phyloP scores from a whole-genome alignment of 2,329 filamentous ascomycete genomes.

The Pseudophaeomoniella oleicola region DNA sequence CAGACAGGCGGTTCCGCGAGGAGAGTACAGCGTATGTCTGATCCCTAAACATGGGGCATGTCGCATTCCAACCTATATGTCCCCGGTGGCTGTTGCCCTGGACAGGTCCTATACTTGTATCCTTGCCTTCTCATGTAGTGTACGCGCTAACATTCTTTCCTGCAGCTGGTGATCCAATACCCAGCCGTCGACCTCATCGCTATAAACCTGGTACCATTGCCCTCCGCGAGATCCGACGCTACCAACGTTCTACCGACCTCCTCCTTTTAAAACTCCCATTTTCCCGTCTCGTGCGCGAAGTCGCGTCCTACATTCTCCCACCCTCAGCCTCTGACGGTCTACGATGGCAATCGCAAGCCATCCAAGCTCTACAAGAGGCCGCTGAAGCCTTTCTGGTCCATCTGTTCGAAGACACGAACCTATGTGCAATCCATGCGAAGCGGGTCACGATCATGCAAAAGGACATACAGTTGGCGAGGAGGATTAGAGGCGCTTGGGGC shows the following conservation, averaged over 20 bases:
- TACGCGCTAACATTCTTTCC: neutral
- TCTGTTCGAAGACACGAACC: slow-evolving; percentile 90
- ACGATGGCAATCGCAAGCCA: slow-evolving; percentile 92
- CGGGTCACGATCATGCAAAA: slow-evolving; percentile 96
- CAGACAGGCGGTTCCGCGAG: too few relatives aligned
- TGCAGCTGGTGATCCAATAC: slow-evolving; percentile 59
- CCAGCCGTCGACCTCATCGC: slow-evolving; percentile 43
- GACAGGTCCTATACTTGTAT: too few relatives aligned
- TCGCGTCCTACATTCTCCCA: slow-evolving; percentile 42
- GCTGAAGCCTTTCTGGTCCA: slow-evolving; percentile 94
- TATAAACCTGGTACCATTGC: slow-evolving; percentile 73
- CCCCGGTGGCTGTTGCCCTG: too few relatives aligned
- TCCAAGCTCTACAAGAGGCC: slow-evolving; percentile 84
- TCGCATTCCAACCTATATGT: too few relatives aligned
- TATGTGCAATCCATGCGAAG: slow-evolving; percentile 94
- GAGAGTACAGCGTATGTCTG: neutral
- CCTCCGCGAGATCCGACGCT: slow-evolving; percentile 78
- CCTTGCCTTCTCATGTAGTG: too few relatives aligned
- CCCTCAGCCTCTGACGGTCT: slow-evolving; percentile 50
- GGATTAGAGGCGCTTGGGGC: slow-evolving; percentile 66
- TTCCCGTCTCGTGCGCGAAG: slow-evolving; percentile 34
- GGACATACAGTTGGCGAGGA: slow-evolving; percentile 82
- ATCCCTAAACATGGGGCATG: too few relatives aligned
- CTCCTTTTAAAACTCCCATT: slow-evolving; percentile 50
- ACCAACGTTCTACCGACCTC: slow-evolving; percentile 81